Percentiles rank a stretch among this genome's conserved stretches.
Conservation (phyloP, 305 asterid genomes). For the Fraxinus floribunda region DNA sequence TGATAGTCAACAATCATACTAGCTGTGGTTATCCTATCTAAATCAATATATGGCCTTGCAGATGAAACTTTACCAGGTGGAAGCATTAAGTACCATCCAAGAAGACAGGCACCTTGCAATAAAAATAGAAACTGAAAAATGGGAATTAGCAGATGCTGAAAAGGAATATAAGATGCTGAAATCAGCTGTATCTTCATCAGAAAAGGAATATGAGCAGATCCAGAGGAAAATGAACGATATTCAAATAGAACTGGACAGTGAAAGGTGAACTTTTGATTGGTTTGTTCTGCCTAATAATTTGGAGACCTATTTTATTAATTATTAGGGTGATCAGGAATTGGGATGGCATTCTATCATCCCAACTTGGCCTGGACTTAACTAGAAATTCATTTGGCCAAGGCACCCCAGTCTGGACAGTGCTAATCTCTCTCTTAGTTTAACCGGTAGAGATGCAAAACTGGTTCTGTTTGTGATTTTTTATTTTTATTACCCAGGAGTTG, state of each 20-base stretch:
- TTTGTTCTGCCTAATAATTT: background rate
- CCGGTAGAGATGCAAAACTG: background rate
- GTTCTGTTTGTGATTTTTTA: background rate
- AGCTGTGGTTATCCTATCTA: slow-evolving; percentile 25
- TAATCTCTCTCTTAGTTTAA: background rate
- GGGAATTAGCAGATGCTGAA: slow-evolving; percentile 85
- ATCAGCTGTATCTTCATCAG: slow-evolving; percentile 58
- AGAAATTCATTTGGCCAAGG: background rate
- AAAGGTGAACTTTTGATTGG: slow-evolving; percentile 51
- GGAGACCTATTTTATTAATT: background rate
- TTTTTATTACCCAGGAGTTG: background rate
- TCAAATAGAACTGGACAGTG: slow-evolving; percentile 56
- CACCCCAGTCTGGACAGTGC: slow-evolving; percentile 6
- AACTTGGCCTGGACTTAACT: slow-evolving; percentile 14
- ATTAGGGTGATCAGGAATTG: background rate
- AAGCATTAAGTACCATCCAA: slow-evolving; percentile 57
- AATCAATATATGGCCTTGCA: slow-evolving; percentile 41
- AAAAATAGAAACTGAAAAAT: slow-evolving; percentile 60
- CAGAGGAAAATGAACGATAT: slow-evolving; percentile 71
- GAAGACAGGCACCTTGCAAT: slow-evolving; percentile 68
- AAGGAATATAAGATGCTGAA: slow-evolving; percentile 89
- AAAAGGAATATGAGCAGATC: slow-evolving; percentile 89
- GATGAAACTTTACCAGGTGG: slow-evolving; percentile 62
- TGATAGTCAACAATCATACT: slow-evolving; percentile 13
- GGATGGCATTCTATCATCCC: background rate